A percentile compares a stretch with the other conserved stretches of the same genome.
phyloP scores from a whole-genome alignment of 129 eudicot genomes.

The Arctium lappa region DNA sequence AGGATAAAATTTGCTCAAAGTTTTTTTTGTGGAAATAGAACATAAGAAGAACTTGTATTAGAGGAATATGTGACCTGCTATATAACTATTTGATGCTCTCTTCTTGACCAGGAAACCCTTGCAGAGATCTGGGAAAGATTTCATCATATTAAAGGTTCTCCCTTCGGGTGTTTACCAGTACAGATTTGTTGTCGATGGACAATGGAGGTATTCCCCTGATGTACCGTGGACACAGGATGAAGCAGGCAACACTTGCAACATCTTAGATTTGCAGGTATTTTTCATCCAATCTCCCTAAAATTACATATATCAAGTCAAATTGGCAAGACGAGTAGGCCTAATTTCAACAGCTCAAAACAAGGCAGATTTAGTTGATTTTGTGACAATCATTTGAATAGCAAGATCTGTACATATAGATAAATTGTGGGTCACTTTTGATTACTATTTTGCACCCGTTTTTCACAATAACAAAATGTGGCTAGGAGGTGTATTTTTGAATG shows the following conservation, averaged over 20 bases:
- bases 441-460: background rate
- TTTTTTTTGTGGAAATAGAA: background rate
- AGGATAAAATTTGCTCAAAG: background rate
- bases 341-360: background rate
- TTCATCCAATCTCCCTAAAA: background rate
- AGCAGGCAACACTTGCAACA: slow-evolving; percentile 77
- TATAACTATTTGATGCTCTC: slow-evolving; percentile 14
- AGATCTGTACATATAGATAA: too few relatives aligned
- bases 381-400: background rate
- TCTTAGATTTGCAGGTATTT: slow-evolving; percentile 83
- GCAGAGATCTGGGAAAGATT: slow-evolving; percentile 96
- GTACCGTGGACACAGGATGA: slow-evolving; percentile 84
- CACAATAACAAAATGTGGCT: background rate
- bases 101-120: slow-evolving; percentile 62
- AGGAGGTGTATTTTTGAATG: background rate
- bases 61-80: background rate
- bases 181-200: slow-evolving; percentile 92
- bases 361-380: background rate
- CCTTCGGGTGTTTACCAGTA: slow-evolving; percentile 96
- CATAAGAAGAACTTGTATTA: background rate
- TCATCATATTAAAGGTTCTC: slow-evolving; percentile 88
- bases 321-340: background rate
- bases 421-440: too few relatives aligned
- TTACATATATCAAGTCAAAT: background rate
- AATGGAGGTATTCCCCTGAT: slow-evolving; percentile 90